A percentile compares a stretch with the other conserved stretches of the same genome.
These are phyloP conservation scores for Paramecium pentaurelia DNA, from an alignment of 73 alveolate genomes.

Conservation along the genomic window DNA sequence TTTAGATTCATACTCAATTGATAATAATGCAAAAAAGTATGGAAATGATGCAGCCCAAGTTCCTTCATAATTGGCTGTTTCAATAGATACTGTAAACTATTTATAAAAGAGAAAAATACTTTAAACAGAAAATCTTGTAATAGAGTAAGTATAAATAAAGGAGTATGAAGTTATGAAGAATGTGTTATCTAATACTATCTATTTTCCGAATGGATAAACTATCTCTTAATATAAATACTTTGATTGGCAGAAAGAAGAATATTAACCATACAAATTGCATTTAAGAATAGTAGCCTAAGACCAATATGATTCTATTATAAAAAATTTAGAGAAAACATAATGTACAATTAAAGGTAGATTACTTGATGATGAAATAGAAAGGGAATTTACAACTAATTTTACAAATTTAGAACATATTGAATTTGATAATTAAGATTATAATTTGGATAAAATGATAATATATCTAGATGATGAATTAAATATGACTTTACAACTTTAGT, in stretches of 20 bases:
- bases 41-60: not conserved
- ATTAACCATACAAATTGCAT: not conserved
- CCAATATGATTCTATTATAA: not conserved
- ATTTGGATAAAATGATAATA: not conserved
- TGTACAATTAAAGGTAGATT: not conserved
- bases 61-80: not conserved
- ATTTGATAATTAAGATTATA: not conserved
- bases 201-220: not conserved
- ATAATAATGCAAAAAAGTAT: not conserved
- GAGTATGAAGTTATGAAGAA: not conserved
- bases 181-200: not conserved
- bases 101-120: not conserved
- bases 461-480: not conserved
- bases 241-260: not conserved
- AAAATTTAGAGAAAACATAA: not conserved
- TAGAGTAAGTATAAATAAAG: not conserved
- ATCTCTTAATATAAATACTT: not conserved
- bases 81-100: not conserved
- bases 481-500: not conserved
- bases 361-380: not conserved
- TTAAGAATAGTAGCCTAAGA: not conserved
- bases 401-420: not conserved
- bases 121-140: not conserved
- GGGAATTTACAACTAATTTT: not conserved
- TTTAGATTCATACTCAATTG: not conserved